These are phyloP conservation scores for Didymella arachidicola DNA, from an alignment of 2,329 filamentous ascomycete genomes.

Conservation along the genomic window DNA sequence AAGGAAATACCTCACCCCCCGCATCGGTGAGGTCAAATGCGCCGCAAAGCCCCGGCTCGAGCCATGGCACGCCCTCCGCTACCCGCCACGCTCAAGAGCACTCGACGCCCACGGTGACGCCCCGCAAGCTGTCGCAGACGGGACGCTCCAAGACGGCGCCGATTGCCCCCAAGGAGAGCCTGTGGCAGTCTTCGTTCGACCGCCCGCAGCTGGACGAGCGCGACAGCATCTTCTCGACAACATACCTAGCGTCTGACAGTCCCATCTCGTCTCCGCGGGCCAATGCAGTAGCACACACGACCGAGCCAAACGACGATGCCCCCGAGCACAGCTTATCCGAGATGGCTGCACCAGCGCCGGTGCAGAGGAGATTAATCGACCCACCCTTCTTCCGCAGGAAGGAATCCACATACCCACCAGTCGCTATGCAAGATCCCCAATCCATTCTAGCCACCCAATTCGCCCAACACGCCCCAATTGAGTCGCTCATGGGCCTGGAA, in stretches of 20 bases:
- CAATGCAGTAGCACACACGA: conserved; percentile 36
- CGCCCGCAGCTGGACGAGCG: conserved; percentile 66
- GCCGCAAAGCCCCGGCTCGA: conserved; percentile 30
- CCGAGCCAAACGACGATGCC: conserved; percentile 37
- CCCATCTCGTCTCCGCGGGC: conserved; percentile 51
- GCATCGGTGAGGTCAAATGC: conserved; percentile 51
- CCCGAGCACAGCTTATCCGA: conserved; percentile 35
- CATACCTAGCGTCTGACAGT: conserved; percentile 63
- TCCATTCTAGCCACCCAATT: conserved; percentile 44
- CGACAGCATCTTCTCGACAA: conserved; percentile 70
- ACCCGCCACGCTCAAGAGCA: conserved; percentile 4
- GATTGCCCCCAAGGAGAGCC: conserved; percentile 39
- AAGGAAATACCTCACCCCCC: conserved; percentile 51
- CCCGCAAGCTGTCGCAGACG: conserved; percentile 47
- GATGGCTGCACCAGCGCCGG: conserved; percentile 42
- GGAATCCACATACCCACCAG: conserved; percentile 33
- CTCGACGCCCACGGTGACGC: conserved; percentile 34
- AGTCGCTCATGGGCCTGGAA: conserved; percentile 33
- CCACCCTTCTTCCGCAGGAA: conserved; percentile 44
- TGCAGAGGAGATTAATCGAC: conserved; percentile 45
- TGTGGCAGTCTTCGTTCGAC: conserved; percentile 50
- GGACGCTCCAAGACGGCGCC: conserved; percentile 52
- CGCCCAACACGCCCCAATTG: conserved; percentile 36
- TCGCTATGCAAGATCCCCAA: conserved; percentile 42
- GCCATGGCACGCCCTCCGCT: conserved; percentile 28